Conservation (phyloP, 2,329 filamentous ascomycete genomes). For the Ascochyta viciae-villosae region DNA sequence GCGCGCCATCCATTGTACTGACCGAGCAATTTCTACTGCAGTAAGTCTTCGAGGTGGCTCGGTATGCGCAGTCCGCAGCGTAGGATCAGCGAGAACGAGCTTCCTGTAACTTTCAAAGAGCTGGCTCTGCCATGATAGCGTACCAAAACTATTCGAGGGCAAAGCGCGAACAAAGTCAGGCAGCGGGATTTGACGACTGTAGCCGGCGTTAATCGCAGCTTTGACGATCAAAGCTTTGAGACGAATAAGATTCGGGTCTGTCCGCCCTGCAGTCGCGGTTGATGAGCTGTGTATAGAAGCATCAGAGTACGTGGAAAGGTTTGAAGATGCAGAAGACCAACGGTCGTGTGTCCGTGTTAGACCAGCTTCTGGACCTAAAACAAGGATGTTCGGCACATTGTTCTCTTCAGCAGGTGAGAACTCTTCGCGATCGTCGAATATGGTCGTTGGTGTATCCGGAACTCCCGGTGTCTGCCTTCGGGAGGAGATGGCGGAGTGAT, state of each 20-base stretch:
- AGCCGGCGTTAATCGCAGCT: slow-evolving; percentile 85
- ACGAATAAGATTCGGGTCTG: slow-evolving; percentile 78
- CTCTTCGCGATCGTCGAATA: slow-evolving; percentile 84
- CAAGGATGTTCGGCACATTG: slow-evolving; percentile 84
- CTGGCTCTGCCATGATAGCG: slow-evolving; percentile 70
- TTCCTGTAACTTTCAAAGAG: slow-evolving; percentile 82
- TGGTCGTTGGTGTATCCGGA: slow-evolving; percentile 92
- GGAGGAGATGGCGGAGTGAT: slow-evolving; percentile 54
- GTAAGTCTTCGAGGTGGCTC: slow-evolving; percentile 68
- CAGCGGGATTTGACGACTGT: slow-evolving; percentile 69
- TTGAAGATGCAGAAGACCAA: slow-evolving; percentile 80
- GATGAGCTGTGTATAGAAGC: slow-evolving; percentile 69
- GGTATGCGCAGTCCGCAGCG: slow-evolving; percentile 58
- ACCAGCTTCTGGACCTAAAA: slow-evolving; percentile 74
- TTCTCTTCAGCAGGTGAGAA: slow-evolving; percentile 77
- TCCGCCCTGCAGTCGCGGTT: slow-evolving; percentile 70
- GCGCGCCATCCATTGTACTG: slow-evolving; percentile 76
- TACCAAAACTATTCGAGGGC: slow-evolving; percentile 79
- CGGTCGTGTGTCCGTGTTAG: slow-evolving; percentile 63
- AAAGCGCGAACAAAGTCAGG: slow-evolving; percentile 79
- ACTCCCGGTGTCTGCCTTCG: slow-evolving; percentile 40
- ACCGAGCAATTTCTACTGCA: slow-evolving; percentile 80
- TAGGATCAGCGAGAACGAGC: slow-evolving; percentile 75
- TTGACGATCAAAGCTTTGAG: slow-evolving; percentile 82
- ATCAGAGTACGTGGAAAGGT: slow-evolving; percentile 80